A percentile compares a stretch with the other conserved stretches of the same genome.
phyloP scores from a whole-genome alignment of 768 basidiomycete genomes.

The Amylocystis lapponica region DNA sequence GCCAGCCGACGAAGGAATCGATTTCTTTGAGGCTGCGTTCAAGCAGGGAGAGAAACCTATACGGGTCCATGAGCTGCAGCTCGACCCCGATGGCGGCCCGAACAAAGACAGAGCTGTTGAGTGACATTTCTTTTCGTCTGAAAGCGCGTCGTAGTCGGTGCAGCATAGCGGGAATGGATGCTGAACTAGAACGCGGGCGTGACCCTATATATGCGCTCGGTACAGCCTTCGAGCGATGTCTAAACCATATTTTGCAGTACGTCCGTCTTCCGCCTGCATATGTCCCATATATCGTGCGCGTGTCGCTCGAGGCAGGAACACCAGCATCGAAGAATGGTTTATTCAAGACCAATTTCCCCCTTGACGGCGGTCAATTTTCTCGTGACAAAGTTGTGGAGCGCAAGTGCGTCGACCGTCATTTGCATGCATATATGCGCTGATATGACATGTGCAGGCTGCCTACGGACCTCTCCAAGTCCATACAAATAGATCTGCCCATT shows the following conservation, averaged over 20 bases:
- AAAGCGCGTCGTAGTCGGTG: not conserved
- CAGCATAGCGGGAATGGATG: not conserved
- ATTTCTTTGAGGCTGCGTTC: slow-evolving; percentile 68
- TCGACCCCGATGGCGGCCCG: slow-evolving; percentile 91
- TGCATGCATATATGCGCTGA: not conserved
- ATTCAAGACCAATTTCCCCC: slow-evolving; percentile 94
- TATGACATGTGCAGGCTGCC: slow-evolving; percentile 52
- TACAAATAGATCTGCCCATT: slow-evolving; percentile 92
- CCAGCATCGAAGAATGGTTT: slow-evolving; percentile 86
- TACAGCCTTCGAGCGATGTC: not conserved
- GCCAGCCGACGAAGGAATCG: slow-evolving; percentile 88
- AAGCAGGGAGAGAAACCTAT: slow-evolving; percentile 56
- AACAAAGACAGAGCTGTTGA: slow-evolving; percentile 74
- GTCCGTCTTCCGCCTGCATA: slow-evolving; percentile 92
- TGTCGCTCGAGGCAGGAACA: slow-evolving; percentile 89
- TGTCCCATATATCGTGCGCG: slow-evolving; percentile 83
- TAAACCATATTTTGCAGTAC: slow-evolving; percentile 49
- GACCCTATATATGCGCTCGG: not conserved
- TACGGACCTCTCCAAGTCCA: slow-evolving; percentile 81
- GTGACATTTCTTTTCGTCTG: slow-evolving; percentile 5
- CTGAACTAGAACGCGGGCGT: not conserved
- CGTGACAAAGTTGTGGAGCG: slow-evolving; percentile 70
- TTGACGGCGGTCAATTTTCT: slow-evolving; percentile 84
- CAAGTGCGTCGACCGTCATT: slow-evolving; percentile 45
- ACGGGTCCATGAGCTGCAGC: slow-evolving; percentile 77